A percentile compares a stretch with the other conserved stretches of the same genome.
These are phyloP conservation scores for Nitzschia sp. DNA, from an alignment of 108 stramenopile genomes.

Conservation along the genomic window DNA sequence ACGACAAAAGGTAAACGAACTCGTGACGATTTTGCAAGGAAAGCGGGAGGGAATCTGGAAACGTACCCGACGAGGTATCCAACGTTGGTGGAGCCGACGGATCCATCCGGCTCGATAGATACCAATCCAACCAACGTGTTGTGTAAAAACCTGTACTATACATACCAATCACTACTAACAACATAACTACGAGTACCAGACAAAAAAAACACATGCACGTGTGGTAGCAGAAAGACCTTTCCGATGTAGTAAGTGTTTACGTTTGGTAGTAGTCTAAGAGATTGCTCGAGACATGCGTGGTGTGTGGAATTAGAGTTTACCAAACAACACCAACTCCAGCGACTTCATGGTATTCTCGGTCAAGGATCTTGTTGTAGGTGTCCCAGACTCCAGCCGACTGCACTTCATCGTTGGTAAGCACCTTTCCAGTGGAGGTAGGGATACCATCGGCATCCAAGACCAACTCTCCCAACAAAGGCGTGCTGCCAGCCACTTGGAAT, in stretches of 20 bases:
- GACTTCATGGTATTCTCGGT: slow-evolving; percentile 78
- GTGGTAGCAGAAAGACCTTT: too few relatives aligned
- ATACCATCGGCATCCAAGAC: slow-evolving; percentile 62
- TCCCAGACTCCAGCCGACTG: slow-evolving; percentile 61
- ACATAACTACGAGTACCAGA: too few relatives aligned
- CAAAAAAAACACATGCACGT: too few relatives aligned
- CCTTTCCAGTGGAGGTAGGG: slow-evolving; percentile 61
- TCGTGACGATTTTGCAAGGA: slow-evolving; percentile 32
- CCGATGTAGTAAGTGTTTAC: too few relatives aligned
- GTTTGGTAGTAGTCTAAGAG: neutral
- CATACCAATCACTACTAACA: too few relatives aligned
- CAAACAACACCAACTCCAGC: slow-evolving; percentile 81
- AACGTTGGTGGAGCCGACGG: too few relatives aligned
- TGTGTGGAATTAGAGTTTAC: slow-evolving; percentile 39
- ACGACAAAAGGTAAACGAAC: slow-evolving; percentile 46
- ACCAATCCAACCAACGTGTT: too few relatives aligned
- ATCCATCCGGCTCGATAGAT: too few relatives aligned
- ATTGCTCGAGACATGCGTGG: too few relatives aligned
- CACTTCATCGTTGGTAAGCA: slow-evolving; percentile 77
- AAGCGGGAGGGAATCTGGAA: slow-evolving; percentile 5
- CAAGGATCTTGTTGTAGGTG: slow-evolving; percentile 64
- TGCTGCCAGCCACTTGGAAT: slow-evolving; percentile 55
- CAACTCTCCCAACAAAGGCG: slow-evolving; percentile 75
- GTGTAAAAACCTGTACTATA: too few relatives aligned
- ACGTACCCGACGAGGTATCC: too few relatives aligned